Conservation (phyloP, 805 yeast species). For the Danielia oregonensis region DNA sequence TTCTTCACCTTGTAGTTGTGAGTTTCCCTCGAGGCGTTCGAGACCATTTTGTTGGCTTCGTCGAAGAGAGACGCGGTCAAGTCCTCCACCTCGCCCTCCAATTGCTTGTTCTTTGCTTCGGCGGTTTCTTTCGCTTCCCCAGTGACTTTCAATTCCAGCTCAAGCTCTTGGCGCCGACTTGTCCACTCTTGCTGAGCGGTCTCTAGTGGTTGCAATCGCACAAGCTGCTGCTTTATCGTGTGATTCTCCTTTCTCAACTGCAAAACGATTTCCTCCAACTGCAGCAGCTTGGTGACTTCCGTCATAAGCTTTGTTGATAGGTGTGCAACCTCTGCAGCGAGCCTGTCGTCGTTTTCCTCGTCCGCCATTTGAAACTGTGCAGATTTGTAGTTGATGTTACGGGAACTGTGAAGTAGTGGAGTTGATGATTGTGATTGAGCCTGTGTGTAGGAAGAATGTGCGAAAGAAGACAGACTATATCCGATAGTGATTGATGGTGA, state of each 20-base stretch:
- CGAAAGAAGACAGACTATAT: no score
- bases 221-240: slow-evolving; percentile 1
- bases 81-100: slow-evolving; percentile 76
- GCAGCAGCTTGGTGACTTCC: slow-evolving; percentile 54
- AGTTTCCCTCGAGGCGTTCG: slow-evolving; percentile 68
- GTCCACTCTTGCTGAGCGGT: neutral
- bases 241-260: slow-evolving; percentile 34
- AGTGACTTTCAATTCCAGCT: no score
- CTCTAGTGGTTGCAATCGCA: neutral
- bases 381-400: no score
- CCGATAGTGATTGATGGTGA: no score
- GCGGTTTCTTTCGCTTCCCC: slow-evolving; percentile 41
- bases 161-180: slow-evolving; percentile 3
- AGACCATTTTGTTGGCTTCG: slow-evolving; percentile 84
- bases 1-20: slow-evolving; percentile 59
- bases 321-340: slow-evolving; percentile 52
- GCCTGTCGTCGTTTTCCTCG: slow-evolving; percentile 34
- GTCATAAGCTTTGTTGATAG: slow-evolving; percentile 59
- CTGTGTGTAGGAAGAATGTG: neutral
- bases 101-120: slow-evolving; percentile 53
- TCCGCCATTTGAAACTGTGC: slow-evolving; percentile 5
- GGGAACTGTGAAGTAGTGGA: neutral
- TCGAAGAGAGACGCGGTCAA: slow-evolving; percentile 71
- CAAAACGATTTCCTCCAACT: slow-evolving; percentile 47
- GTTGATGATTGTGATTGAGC: neutral